phyloP scores from a whole-genome alignment of 768 basidiomycete genomes.

The Lactifluus pinguis region DNA sequence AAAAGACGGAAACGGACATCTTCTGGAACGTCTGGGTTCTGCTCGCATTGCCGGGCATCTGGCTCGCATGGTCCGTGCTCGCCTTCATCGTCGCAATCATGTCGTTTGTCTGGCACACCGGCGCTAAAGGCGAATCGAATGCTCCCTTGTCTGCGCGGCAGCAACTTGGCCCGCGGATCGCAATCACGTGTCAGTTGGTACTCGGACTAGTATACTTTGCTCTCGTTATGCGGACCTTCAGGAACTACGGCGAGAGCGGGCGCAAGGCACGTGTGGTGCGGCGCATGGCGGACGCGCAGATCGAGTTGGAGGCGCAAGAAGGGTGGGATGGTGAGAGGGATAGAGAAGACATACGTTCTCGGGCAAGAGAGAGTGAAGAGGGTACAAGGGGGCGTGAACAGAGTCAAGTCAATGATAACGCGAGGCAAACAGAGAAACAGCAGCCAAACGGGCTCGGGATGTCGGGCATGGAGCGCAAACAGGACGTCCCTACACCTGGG shows the following conservation, averaged over 20 bases:
- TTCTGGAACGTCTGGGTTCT: constrained; percentile 65
- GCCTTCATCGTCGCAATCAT: constrained; percentile 55
- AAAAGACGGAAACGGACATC: constrained; percentile 37
- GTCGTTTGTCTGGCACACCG: constrained; percentile 58
- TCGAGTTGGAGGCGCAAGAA: constrained; percentile 15
- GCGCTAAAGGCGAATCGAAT: constrained; percentile 35
- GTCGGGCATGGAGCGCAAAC: constrained; percentile 11
- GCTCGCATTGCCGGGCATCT: constrained; percentile 57
- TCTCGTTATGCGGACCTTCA: constrained; percentile 54
- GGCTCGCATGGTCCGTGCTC: constrained; percentile 70
- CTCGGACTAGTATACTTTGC: constrained; percentile 54
- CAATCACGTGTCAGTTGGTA: constrained; percentile 42
- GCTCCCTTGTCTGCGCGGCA: constrained; percentile 30
- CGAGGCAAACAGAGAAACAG: neutral
- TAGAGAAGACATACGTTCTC: neutral
- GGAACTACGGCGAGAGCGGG: constrained; percentile 40
- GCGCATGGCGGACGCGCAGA: constrained; percentile 17
- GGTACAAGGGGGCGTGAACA: neutral
- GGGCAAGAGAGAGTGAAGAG: neutral
- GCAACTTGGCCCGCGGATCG: constrained; percentile 45
- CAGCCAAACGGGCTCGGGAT: neutral
- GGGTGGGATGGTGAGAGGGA: neutral
- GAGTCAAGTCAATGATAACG: neutral
- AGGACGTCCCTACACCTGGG: neutral
- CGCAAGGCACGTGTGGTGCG: constrained; percentile 8